phyloP scores from a whole-genome alignment of 495 filamentous ascomycete species.

The Trichoderma gamsii region DNA sequence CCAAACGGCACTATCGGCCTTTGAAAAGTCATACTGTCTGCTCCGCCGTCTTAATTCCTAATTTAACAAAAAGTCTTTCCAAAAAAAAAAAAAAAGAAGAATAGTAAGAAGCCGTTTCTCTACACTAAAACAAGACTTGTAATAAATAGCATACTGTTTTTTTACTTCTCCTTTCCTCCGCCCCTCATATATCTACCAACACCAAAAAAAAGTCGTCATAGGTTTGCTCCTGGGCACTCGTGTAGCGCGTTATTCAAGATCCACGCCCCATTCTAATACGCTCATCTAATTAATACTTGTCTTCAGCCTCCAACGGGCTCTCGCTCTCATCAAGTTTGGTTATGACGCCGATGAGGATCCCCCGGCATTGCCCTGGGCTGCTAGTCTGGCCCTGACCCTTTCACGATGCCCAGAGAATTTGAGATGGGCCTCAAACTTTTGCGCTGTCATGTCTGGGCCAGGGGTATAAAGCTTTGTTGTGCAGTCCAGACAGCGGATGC shows the following conservation, averaged over 20 bases:
- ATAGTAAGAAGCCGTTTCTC: too few relatives aligned
- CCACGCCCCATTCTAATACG: background rate
- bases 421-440: slow-evolving; percentile 89
- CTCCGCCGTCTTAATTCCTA: background rate
- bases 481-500: slow-evolving; percentile 86
- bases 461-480: slow-evolving; percentile 90
- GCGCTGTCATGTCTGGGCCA: slow-evolving; percentile 71
- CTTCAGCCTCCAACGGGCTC: background rate
- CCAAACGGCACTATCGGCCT: background rate
- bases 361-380: background rate
- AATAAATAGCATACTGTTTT: background rate
- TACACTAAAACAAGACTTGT: too few relatives aligned
- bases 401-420: slow-evolving; percentile 72
- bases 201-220: background rate
- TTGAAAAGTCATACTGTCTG: background rate
- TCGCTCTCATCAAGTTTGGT: background rate
- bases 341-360: slow-evolving; percentile 1
- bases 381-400: slow-evolving; percentile 46
- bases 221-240: background rate
- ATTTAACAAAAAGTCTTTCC: background rate
- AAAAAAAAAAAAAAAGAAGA: background rate
- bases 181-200: background rate
- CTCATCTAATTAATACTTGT: background rate
- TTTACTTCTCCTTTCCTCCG: background rate
- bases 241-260: slow-evolving; percentile 1